Percentiles rank a stretch among this genome's conserved stretches.
Conservation (phyloP, 73 alveolate species). For the Symbiodinium natans region DNA sequence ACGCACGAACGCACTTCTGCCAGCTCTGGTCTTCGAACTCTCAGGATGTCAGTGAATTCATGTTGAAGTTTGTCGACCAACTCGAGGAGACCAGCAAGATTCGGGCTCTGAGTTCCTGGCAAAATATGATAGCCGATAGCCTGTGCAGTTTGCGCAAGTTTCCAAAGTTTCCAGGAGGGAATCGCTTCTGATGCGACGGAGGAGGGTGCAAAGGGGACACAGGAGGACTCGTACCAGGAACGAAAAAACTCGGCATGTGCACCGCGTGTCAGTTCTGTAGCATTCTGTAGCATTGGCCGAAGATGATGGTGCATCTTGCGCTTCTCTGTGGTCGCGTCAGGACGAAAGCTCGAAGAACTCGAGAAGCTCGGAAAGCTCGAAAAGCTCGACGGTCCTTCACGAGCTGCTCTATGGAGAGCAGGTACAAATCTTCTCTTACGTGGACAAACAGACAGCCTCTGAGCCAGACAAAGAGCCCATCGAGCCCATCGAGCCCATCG, state of each 20-base stretch:
- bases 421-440: slow-evolving; percentile 77
- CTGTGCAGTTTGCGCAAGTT: not conserved
- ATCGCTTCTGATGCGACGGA: not conserved
- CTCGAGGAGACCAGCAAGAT: slow-evolving; percentile 35
- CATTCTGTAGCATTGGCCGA: too few relatives aligned
- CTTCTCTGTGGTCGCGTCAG: too few relatives aligned
- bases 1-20: too few relatives aligned
- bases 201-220: not conserved
- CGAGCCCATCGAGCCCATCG: not conserved
- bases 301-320: too few relatives aligned
- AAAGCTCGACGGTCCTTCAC: slow-evolving; percentile 23
- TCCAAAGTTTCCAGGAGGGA: not conserved
- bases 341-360: not conserved
- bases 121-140: not conserved
- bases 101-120: not conserved
- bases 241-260: too few relatives aligned
- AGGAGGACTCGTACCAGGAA: not conserved
- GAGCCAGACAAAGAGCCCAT: not conserved
- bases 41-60: slow-evolving; percentile 91
- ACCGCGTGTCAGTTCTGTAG: too few relatives aligned
- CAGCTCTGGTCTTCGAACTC: too few relatives aligned
- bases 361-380: too few relatives aligned
- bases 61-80: slow-evolving; percentile 82
- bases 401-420: slow-evolving; percentile 75
- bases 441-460: not conserved